A percentile compares a stretch with the other conserved stretches of the same genome.
Conservation (phyloP, 768 basidiomycete species). For the Boletus patriciae region DNA sequence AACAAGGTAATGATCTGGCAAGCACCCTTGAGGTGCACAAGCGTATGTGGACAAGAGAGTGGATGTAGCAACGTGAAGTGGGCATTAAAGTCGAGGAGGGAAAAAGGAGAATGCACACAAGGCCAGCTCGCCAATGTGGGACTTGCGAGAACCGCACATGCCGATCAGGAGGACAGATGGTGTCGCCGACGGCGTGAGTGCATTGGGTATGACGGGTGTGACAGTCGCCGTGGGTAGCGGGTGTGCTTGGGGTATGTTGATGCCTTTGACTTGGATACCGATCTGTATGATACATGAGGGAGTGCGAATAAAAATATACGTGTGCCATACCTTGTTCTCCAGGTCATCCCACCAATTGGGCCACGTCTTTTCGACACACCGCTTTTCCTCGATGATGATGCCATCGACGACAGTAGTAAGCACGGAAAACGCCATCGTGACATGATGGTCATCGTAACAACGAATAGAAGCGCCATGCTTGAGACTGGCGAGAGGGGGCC, state of each 20-base stretch:
- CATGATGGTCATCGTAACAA: conserved; percentile 98
- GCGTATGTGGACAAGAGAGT: conserved; percentile 57
- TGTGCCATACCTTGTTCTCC: conserved; percentile 73
- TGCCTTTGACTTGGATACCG: conserved; percentile 82
- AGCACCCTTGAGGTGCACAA: too few relatives aligned
- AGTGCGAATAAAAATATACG: neutral
- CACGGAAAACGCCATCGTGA: conserved; percentile 98
- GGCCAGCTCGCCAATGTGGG: conserved; percentile 79
- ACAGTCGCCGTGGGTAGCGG: conserved; percentile 37
- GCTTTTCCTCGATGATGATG: conserved; percentile 88
- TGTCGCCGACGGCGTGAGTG: conserved; percentile 33
- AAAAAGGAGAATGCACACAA: conserved; percentile 67
- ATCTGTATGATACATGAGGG: conserved; percentile 51
- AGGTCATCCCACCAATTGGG: conserved; percentile 99
- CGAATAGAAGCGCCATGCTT: conserved; percentile 75
- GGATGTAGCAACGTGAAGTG: conserved; percentile 67
- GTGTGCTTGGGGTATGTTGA: conserved; percentile 57
- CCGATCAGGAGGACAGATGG: conserved; percentile 80
- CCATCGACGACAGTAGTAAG: conserved; percentile 69
- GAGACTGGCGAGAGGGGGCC: conserved; percentile 63
- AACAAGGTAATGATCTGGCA: too few relatives aligned
- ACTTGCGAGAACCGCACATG: conserved; percentile 99
- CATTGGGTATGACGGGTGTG: conserved; percentile 31
- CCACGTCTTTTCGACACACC: conserved; percentile 99
- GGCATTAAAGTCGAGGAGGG: conserved; percentile 81